Percentiles rank a stretch among this genome's conserved stretches.
Evolutionary conservation across 1,284 basidiomycete species (phyloP).

Genomic region (Neonothopanus nambi): DNA sequence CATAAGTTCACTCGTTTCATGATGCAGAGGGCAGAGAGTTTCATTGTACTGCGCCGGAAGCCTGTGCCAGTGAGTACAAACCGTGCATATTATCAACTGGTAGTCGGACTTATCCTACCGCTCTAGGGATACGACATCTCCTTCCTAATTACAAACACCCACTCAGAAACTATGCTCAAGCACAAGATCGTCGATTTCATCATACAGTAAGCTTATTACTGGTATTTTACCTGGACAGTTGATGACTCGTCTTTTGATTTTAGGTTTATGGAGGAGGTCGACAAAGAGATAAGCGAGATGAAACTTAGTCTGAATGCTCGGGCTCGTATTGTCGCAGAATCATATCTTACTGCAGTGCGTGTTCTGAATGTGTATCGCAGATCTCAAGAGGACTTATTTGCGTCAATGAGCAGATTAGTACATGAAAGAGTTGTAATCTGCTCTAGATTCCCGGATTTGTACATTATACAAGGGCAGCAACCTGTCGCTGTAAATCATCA

Average conservation of each 20-base stretch:
- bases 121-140: slow-evolving; percentile 94
- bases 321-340: slow-evolving; percentile 96
- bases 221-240: slow-evolving; percentile 4
- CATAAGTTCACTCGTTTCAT: slow-evolving; percentile 99
- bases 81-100: slow-evolving; percentile 7
- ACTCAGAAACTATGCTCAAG: slow-evolving; percentile 97
- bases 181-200: slow-evolving; percentile 99
- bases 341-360: slow-evolving; percentile 76
- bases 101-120: slow-evolving; percentile 7
- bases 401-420: slow-evolving; percentile 18
- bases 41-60: slow-evolving; percentile 93
- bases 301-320: slow-evolving; percentile 92
- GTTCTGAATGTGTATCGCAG: not conserved
- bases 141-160: slow-evolving; percentile 97
- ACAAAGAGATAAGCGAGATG: slow-evolving; percentile 90
- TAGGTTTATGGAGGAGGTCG: slow-evolving; percentile 98
- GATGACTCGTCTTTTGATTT: slow-evolving; percentile 20
- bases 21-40: slow-evolving; percentile 98
- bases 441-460: too few species aligned
- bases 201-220: slow-evolving; percentile 69
- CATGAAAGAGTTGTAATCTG: slow-evolving; percentile 9
- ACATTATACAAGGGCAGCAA: too few species aligned
- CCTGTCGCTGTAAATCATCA: not conserved
- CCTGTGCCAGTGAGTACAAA: slow-evolving; percentile 74
- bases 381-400: not conserved